phyloP scores from a whole-genome alignment of 305 asterid species.

The Stenogyne calaminthoides region DNA sequence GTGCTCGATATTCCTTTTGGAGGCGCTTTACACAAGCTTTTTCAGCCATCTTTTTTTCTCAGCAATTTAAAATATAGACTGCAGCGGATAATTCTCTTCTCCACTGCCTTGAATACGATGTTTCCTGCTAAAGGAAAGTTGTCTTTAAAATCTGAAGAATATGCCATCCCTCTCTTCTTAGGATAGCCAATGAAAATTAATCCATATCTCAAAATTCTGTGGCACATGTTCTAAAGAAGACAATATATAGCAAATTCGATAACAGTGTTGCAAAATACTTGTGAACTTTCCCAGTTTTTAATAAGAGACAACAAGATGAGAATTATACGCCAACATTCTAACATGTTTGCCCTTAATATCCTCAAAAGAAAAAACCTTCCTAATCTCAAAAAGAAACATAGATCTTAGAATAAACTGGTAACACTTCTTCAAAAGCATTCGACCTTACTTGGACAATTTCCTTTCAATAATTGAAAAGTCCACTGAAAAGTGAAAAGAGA shows the following conservation, averaged over 20 bases:
- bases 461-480: conserved; percentile 12
- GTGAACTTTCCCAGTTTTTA: not conserved
- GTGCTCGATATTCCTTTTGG: conserved; percentile 94
- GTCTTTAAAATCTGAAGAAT: not conserved
- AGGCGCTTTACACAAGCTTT: conserved; percentile 88
- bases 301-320: not conserved
- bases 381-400: not conserved
- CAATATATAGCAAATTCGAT: not conserved
- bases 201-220: not conserved
- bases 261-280: not conserved
- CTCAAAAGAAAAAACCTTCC: not conserved
- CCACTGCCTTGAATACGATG: conserved; percentile 28
- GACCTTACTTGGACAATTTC: not conserved
- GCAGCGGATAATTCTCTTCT: conserved; percentile 31
- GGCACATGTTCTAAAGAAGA: conserved; percentile 1
- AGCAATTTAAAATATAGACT: conserved; percentile 18
- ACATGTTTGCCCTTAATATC: not conserved
- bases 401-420: not conserved
- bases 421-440: conserved; percentile 12
- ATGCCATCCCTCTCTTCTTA: not conserved
- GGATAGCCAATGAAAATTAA: not conserved
- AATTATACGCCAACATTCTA: not conserved
- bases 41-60: conserved; percentile 57
- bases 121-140: conserved; percentile 36
- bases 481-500: not conserved